These are phyloP conservation scores for Multifurca ochricompacta DNA, from an alignment of 768 basidiomycete species.

Conservation along the genomic window DNA sequence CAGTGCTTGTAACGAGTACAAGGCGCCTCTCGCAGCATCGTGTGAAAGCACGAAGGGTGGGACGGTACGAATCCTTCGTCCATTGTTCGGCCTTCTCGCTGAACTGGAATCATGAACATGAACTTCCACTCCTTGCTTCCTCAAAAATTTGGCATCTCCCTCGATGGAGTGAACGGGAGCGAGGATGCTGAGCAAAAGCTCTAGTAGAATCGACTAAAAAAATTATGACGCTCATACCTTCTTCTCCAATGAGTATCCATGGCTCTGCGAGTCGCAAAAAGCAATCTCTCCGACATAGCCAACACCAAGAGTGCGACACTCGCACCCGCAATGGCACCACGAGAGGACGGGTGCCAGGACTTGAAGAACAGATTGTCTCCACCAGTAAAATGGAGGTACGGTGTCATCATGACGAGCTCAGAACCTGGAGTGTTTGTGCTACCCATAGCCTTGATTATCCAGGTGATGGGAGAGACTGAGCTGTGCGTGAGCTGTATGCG, in stretches of 20 bases:
- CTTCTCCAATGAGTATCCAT: slow-evolving; percentile 51
- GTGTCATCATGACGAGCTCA: slow-evolving; percentile 42
- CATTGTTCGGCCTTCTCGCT: background rate
- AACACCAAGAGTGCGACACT: slow-evolving; percentile 64
- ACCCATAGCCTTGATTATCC: slow-evolving; percentile 1
- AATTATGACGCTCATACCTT: slow-evolving; percentile 34
- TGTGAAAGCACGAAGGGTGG: slow-evolving; percentile 60
- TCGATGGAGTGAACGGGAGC: background rate
- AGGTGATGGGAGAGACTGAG: no score
- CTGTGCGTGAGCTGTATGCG: no score
- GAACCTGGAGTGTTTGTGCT: slow-evolving; percentile 14
- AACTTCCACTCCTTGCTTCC: background rate
- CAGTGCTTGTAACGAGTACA: slow-evolving; percentile 56
- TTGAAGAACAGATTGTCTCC: slow-evolving; percentile 63
- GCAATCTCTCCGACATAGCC: slow-evolving; percentile 61
- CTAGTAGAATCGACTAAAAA: background rate
- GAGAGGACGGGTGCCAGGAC: slow-evolving; percentile 57
- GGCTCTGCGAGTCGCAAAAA: slow-evolving; percentile 47
- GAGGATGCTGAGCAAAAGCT: background rate
- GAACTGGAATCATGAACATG: background rate
- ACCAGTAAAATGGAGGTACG: slow-evolving; percentile 61
- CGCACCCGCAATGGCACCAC: slow-evolving; percentile 66
- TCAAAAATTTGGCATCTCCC: background rate
- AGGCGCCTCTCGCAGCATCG: slow-evolving; percentile 62
- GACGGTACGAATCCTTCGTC: slow-evolving; percentile 31